Base-by-base conservation (phyloP, 2,329 filamentous ascomycete genomes). In the Neoscytalidium dimidiatum region DNA sequence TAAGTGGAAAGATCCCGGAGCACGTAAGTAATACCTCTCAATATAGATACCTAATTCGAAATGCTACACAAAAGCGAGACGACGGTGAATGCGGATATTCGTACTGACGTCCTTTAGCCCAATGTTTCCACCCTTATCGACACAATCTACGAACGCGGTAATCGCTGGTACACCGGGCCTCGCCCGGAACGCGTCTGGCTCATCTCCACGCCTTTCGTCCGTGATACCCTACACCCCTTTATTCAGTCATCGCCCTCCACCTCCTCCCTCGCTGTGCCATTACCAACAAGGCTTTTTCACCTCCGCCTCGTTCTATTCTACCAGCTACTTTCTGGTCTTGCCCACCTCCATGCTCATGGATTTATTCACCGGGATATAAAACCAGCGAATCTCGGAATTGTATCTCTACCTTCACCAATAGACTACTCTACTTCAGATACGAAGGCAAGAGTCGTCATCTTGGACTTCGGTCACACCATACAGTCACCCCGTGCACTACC, bases 301-400 rank as follows among this genome's bases (percentile, higher is more conserved):
- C 35, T 58, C 38, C 53, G 53, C 23, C 53, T 58, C 17, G 13
- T 8, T 17, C 35, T 58, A 23, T 62, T 62, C 58, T 19, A 35
- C 43, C 43, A 62, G 8, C 43, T 62, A 17, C 65, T 66, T 26
- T 35, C 29, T 19, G 65, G 43, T 17, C 21, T 66, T 28, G 48
- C 62, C 26, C 65, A 48, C 49, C 62, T 66, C 29, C 65, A 66
- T 29, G 21, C 31, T 17, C 62, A 66, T 28, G 43, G 52, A 26
- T 65, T 51, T 38, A 48, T 66, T 31, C 65, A 66, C 53, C 62
- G 65, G 48, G 65, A 66, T 44, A 66, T 66, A 38, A 66, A 66
- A 51, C 62, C 62, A n/a, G 65, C 62, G 3, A 66, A 66, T 53
- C 23, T 66, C 2, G 62, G 62, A n/a, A 23, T 66, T 21, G 38